These are phyloP conservation scores for Tolypocladium amazonense DNA, from an alignment of 2,329 filamentous ascomycete genomes.

Conservation along the genomic window DNA sequence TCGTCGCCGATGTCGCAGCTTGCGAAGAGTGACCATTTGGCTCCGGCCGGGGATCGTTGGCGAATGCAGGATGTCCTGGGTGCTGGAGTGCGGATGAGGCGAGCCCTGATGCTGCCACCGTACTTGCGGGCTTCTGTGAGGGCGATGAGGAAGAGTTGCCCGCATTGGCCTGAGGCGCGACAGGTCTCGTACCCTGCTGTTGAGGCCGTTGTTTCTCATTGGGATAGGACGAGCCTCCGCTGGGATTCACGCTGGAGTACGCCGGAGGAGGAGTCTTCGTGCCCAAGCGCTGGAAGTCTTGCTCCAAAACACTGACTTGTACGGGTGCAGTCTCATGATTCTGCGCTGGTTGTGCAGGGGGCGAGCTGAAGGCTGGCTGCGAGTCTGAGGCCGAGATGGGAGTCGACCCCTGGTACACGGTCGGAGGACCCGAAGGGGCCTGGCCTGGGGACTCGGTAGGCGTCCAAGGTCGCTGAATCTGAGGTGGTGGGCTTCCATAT, in stretches of 20 bases:
- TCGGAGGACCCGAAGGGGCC: conserved; percentile 80
- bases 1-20: conserved; percentile 29
- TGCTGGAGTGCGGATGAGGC: conserved; percentile 42
- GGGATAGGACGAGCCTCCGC: conserved; percentile 51
- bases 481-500: conserved; percentile 44
- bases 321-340: conserved; percentile 24
- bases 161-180: conserved; percentile 13
- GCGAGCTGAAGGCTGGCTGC: conserved; percentile 30
- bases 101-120: conserved; percentile 15
- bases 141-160: conserved; percentile 15
- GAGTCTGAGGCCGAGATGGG: conserved; percentile 47
- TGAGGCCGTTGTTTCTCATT: conserved; percentile 62
- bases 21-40: conserved; percentile 38
- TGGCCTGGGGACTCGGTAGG: conserved; percentile 83
- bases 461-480: conserved; percentile 65
- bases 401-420: conserved; percentile 79
- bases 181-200: conserved; percentile 9
- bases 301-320: conserved; percentile 65
- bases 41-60: conserved; percentile 61
- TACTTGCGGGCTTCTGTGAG: conserved; percentile 16
- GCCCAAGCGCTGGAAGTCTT: conserved; percentile 76
- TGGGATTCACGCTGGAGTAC: conserved; percentile 67
- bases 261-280: conserved; percentile 85
- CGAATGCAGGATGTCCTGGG: conserved; percentile 77
- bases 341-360: conserved; percentile 25